Percentiles rank a stretch among this genome's conserved stretches.
Conservation (phyloP, 192 early-diverging fungal species). For the Rhizophagus prolifer region DNA sequence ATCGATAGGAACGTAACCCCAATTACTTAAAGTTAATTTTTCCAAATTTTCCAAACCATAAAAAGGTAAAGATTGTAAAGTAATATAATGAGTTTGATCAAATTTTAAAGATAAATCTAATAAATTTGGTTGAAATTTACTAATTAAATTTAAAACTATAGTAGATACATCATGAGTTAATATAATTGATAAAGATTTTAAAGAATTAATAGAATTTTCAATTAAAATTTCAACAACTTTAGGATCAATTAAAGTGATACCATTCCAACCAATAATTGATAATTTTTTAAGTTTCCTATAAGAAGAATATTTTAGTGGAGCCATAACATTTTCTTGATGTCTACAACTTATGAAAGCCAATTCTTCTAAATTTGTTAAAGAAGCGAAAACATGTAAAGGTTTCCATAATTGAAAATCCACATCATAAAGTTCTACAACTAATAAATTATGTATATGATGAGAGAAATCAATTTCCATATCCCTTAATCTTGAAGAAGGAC, state of each 20-base stretch:
- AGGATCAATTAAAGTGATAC: background rate
- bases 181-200: conserved; percentile 10
- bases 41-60: background rate
- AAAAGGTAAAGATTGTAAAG: background rate
- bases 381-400: background rate
- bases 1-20: background rate
- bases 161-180: background rate
- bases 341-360: conserved; percentile 2
- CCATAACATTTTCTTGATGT: conserved; percentile 9
- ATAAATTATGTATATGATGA: conserved; percentile 1
- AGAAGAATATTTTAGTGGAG: background rate
- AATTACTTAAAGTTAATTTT: conserved; percentile 14
- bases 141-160: background rate
- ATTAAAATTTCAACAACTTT: background rate
- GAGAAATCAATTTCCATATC: background rate
- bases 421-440: background rate
- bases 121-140: conserved; percentile 10
- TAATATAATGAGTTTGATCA: conserved; percentile 7
- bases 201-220: background rate
- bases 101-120: background rate
- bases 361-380: background rate
- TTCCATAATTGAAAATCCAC: conserved; percentile 11
- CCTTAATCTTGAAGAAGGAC: conserved; percentile 2
- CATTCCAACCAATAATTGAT: conserved; percentile 1
- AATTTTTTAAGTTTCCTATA: conserved; percentile 17